Percentiles rank a stretch among this genome's conserved stretches.
Conservation (phyloP, 768 basidiomycete genomes). For the Scleroderma citrinum region DNA sequence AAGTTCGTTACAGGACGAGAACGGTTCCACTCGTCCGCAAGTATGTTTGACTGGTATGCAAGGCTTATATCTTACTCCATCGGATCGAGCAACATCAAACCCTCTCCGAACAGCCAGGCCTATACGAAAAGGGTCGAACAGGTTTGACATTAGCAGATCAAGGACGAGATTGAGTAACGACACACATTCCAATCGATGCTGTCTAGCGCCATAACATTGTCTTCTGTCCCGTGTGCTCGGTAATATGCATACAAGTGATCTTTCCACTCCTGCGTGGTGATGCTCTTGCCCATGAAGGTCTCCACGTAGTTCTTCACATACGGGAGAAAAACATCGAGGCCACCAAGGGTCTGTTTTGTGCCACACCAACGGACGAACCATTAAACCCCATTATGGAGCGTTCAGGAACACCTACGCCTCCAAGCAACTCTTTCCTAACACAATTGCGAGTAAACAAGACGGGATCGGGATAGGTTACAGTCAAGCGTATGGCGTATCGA, state of each 20-base stretch:
- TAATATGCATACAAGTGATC: conserved; percentile 71
- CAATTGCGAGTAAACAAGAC: conserved; percentile 89
- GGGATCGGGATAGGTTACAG: conserved; percentile 79
- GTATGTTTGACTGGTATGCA: conserved; percentile 59
- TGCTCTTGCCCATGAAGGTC: conserved; percentile 77
- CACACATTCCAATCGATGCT: conserved; percentile 74
- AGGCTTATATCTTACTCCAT: conserved; percentile 72
- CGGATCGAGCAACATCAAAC: conserved; percentile 62
- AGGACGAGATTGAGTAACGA: no score
- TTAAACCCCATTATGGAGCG: no score
- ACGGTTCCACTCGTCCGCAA: conserved; percentile 70
- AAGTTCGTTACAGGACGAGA: conserved; percentile 44
- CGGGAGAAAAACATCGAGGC: conserved; percentile 66
- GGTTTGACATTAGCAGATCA: no score
- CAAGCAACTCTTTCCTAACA: conserved; percentile 67
- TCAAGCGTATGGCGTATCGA: no score
- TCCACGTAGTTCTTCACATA: conserved; percentile 80
- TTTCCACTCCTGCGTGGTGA: conserved; percentile 83
- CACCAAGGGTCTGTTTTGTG: conserved; percentile 76
- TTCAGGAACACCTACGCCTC: no score
- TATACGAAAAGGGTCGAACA: conserved; percentile 17
- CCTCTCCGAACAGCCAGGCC: conserved; percentile 84
- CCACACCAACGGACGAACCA: no score
- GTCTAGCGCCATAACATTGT: conserved; percentile 61
- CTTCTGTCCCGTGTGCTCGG: conserved; percentile 43